A percentile compares a stretch with the other conserved stretches of the same genome.
Evolutionary conservation across 768 basidiomycete genomes (phyloP).

Genomic region (Pleurotus tuber-regium): DNA sequence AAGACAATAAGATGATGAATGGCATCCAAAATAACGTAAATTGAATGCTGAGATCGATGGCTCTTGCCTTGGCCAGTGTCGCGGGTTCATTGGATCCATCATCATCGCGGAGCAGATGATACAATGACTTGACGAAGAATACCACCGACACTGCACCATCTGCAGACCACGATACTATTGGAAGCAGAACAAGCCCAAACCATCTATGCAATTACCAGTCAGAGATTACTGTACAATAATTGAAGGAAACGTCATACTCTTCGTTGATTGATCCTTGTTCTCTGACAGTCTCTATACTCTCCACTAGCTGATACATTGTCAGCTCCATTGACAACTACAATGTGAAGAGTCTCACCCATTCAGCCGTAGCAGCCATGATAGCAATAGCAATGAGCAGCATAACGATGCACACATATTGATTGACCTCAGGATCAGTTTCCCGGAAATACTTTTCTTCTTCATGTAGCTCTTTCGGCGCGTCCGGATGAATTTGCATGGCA

Average conservation of each 20-base stretch:
- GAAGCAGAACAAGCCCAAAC: conserved; percentile 73
- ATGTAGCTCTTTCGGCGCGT: conserved; percentile 43
- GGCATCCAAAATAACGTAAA: conserved; percentile 82
- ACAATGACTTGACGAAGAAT: conserved; percentile 48
- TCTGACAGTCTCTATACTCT: conserved; percentile 57
- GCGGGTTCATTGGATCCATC: conserved; percentile 39
- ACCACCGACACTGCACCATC: conserved; percentile 62
- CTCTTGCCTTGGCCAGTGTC: conserved; percentile 61
- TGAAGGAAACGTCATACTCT: conserved; percentile 41
- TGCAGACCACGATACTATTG: conserved; percentile 70
- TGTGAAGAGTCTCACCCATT: conserved; percentile 62
- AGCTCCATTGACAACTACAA: too few species aligned
- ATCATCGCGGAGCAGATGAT: conserved; percentile 30
- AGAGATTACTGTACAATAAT: background rate
- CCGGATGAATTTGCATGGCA: conserved; percentile 35
- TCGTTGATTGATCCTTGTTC: conserved; percentile 38
- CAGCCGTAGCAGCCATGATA: conserved; percentile 67
- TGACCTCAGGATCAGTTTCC: conserved; percentile 50
- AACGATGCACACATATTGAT: conserved; percentile 58
- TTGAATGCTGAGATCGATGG: conserved; percentile 78
- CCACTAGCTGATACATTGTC: conserved; percentile 47
- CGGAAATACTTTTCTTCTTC: conserved; percentile 35
- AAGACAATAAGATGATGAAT: conserved; percentile 62
- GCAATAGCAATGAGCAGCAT: conserved; percentile 52
- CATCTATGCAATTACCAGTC: conserved; percentile 40